Percentiles rank a stretch among this genome's conserved stretches.
Conservation (phyloP, 345 rosid species). For the Carallia brachiata region DNA sequence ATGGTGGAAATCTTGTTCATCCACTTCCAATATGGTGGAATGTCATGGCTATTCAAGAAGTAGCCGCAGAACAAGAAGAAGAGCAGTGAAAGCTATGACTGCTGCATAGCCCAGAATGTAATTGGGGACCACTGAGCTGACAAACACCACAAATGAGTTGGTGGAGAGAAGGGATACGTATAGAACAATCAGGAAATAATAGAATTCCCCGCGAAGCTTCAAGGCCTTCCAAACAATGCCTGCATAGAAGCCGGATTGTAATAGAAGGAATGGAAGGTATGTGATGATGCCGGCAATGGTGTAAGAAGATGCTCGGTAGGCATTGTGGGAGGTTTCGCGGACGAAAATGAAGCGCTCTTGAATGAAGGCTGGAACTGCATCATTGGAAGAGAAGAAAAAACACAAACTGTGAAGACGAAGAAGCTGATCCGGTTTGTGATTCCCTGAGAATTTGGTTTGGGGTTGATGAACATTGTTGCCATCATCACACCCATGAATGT, state of each 20-base stretch:
- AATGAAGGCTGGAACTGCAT: constrained; percentile 68
- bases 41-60: constrained; percentile 49
- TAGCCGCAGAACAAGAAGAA: constrained; percentile 71
- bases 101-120: constrained; percentile 63
- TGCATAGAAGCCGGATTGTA: constrained; percentile 57
- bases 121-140: constrained; percentile 66
- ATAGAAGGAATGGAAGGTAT: constrained; percentile 55
- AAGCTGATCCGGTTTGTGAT: constrained; percentile 60
- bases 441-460: constrained; percentile 42
- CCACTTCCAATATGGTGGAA: constrained; percentile 56
- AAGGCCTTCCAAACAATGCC: constrained; percentile 55
- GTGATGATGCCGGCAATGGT: constrained; percentile 65
- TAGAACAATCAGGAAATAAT: constrained; percentile 53
- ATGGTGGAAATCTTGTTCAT: constrained; percentile 76
- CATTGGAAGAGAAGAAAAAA: constrained; percentile 77
- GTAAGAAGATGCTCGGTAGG: constrained; percentile 61
- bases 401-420: constrained; percentile 59
- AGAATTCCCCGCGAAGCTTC: constrained; percentile 44
- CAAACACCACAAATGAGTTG: constrained; percentile 70
- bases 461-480: constrained; percentile 70
- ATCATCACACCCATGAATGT: constrained; percentile 66
- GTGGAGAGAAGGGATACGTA: constrained; percentile 59
- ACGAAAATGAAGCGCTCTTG: constrained; percentile 51
- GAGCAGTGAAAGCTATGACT: constrained; percentile 62
- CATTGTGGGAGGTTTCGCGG: constrained; percentile 61